phyloP scores from a whole-genome alignment of 1,284 basidiomycete genomes.

The Exsudoporus floridanus region DNA sequence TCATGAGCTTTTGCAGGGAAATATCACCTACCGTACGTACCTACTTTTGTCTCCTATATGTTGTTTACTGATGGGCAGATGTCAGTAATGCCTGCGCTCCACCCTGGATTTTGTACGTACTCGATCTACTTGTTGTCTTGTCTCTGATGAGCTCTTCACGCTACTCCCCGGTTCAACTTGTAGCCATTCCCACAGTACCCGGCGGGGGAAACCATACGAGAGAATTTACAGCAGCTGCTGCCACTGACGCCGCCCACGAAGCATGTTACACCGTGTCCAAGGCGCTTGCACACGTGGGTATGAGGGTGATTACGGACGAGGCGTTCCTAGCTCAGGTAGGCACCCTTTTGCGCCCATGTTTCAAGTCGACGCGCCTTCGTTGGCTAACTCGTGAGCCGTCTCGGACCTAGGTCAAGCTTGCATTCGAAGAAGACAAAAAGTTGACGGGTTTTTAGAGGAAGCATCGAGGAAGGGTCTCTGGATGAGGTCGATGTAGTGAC shows the following conservation, averaged over 20 bases:
- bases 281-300: slow-evolving; percentile 57
- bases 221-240: slow-evolving; percentile 55
- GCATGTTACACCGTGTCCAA: slow-evolving; percentile 57
- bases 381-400: neutral
- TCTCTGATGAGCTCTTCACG: neutral
- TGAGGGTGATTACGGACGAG: slow-evolving; percentile 56
- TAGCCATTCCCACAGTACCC: slow-evolving; percentile 54
- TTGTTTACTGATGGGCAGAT: neutral
- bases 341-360: neutral
- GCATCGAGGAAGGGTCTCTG: neutral
- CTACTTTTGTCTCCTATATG: neutral
- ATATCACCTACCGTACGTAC: slow-evolving; percentile 54
- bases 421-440: slow-evolving; percentile 30
- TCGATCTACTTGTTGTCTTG: neutral
- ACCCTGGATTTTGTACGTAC: slow-evolving; percentile 47
- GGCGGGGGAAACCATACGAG: slow-evolving; percentile 66
- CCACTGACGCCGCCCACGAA: slow-evolving; percentile 54
- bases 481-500: neutral
- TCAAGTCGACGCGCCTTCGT: neutral
- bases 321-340: slow-evolving; percentile 26
- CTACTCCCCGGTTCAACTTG: neutral
- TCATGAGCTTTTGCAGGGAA: slow-evolving; percentile 45
- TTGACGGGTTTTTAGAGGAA: slow-evolving; percentile 7
- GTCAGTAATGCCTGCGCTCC: slow-evolving; percentile 47
- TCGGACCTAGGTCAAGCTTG: slow-evolving; percentile 25